A percentile compares a stretch with the other conserved stretches of the same genome.
Conservation (phyloP, 371 early-diverging fungal genomes). For the Mucor indicus region DNA sequence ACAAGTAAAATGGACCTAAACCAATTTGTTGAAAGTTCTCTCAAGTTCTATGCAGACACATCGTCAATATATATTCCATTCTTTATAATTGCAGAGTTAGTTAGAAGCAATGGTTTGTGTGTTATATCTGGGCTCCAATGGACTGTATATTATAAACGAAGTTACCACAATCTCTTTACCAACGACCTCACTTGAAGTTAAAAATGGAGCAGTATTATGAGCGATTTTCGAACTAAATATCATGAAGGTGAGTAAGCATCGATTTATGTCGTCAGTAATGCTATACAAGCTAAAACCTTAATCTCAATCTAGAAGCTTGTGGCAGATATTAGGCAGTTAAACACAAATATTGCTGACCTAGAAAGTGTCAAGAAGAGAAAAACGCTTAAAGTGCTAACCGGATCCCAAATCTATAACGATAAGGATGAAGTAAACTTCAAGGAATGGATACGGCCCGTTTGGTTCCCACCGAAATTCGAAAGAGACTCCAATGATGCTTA, state of each 20-base stretch:
- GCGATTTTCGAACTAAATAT: conserved; percentile 1
- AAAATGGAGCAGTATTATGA: conserved; percentile 2
- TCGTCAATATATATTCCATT: conserved; percentile 6
- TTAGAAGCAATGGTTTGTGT: conserved; percentile 11
- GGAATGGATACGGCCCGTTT: conserved; percentile 13
- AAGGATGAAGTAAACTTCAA: conserved; percentile 4
- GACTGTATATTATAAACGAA: conserved; percentile 10
- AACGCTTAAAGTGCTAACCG: conserved; percentile 2
- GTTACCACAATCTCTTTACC: conserved; percentile 5
- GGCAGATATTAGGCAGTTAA: conserved; percentile 2
- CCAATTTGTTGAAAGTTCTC: conserved; percentile 4
- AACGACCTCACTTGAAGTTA: conserved; percentile 4
- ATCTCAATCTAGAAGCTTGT: conserved; percentile 12
- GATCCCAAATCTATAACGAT: conserved; percentile 1
- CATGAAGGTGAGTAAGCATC: conserved; percentile 7
- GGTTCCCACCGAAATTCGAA: conserved; percentile 14
- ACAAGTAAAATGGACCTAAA: conserved; percentile 10
- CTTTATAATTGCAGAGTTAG: conserved; percentile 8
- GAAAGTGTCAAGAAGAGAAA: conserved; percentile 8
- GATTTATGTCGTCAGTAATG: conserved; percentile 5
- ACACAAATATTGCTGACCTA: conserved; percentile 1
- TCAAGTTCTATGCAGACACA: not conserved
- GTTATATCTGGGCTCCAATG: conserved; percentile 6
- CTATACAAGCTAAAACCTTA: conserved; percentile 8
- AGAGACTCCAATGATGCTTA: conserved; percentile 7